Evolutionary conservation across 2,329 filamentous ascomycete genomes (phyloP).

Genomic region (Alternaria panax): DNA sequence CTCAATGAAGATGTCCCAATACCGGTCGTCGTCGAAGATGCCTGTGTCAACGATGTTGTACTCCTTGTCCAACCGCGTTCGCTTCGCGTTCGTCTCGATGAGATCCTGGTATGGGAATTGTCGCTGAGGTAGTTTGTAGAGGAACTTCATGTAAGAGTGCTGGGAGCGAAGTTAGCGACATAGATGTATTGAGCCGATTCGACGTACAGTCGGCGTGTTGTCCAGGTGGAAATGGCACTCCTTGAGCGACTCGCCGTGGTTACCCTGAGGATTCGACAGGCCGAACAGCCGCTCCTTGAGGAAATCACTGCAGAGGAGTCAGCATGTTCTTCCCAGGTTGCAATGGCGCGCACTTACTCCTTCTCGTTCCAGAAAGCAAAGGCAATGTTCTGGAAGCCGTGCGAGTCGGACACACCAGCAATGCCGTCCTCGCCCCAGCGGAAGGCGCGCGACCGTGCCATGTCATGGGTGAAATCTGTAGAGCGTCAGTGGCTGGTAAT

Average conservation of each 20-base stretch:
- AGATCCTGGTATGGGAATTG: conserved; percentile 92
- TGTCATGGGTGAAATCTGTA: conserved; percentile 89
- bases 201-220: conserved; percentile 77
- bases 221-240: conserved; percentile 96
- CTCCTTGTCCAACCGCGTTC: conserved; percentile 79
- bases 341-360: conserved; percentile 67
- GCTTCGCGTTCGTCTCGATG: conserved; percentile 80
- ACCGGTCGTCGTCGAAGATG: conserved; percentile 84
- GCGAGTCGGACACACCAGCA: conserved; percentile 91
- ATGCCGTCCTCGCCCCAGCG: conserved; percentile 98
- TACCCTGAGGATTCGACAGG: conserved; percentile 93
- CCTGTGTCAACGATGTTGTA: conserved; percentile 93
- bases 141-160: conserved; percentile 99
- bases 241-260: conserved; percentile 96
- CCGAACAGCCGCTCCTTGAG: conserved; percentile 96
- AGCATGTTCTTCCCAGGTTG: conserved; percentile 38
- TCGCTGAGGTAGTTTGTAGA: conserved; percentile 96
- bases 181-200: conserved; percentile 50
- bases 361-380: conserved; percentile 99
- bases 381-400: conserved; percentile 88
- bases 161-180: conserved; percentile 48
- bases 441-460: conserved; percentile 86
- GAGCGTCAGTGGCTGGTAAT: conserved; percentile 33
- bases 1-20: conserved; percentile 98
- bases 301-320: conserved; percentile 71